Evolutionary conservation across 306 rosid genomes (phyloP).

Genomic region (Gleditsia sinensis): DNA sequence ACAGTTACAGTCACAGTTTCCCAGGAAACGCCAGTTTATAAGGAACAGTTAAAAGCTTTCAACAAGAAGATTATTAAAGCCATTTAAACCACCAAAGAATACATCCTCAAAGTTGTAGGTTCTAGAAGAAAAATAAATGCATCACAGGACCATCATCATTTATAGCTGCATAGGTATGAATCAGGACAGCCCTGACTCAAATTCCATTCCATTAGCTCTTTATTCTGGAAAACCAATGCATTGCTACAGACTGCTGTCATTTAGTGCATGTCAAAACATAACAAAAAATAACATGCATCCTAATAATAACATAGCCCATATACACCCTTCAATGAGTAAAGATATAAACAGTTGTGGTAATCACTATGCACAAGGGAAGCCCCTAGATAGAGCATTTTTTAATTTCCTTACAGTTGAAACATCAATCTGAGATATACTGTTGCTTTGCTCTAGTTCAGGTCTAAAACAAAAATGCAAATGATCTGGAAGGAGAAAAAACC

Average conservation of each 20-base stretch:
- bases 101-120: background rate
- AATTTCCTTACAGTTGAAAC: background rate
- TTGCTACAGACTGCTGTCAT: background rate
- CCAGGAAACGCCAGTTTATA: background rate
- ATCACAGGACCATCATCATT: background rate
- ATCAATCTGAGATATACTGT: background rate
- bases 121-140: background rate
- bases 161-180: background rate
- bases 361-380: background rate
- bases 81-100: background rate
- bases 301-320: background rate
- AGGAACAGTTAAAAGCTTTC: background rate
- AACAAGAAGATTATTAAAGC: background rate
- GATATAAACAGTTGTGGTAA: background rate
- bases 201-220: background rate
- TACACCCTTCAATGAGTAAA: background rate
- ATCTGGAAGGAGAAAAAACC: conserved; percentile 24
- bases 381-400: background rate
- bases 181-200: background rate
- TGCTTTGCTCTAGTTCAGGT: conserved; percentile 19
- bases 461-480: background rate
- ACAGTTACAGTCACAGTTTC: too few relatives aligned
- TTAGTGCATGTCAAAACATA: background rate
- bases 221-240: background rate
- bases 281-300: background rate